phyloP scores from a whole-genome alignment of 2,329 filamentous ascomycete genomes.

The Diaporthe helianthi region DNA sequence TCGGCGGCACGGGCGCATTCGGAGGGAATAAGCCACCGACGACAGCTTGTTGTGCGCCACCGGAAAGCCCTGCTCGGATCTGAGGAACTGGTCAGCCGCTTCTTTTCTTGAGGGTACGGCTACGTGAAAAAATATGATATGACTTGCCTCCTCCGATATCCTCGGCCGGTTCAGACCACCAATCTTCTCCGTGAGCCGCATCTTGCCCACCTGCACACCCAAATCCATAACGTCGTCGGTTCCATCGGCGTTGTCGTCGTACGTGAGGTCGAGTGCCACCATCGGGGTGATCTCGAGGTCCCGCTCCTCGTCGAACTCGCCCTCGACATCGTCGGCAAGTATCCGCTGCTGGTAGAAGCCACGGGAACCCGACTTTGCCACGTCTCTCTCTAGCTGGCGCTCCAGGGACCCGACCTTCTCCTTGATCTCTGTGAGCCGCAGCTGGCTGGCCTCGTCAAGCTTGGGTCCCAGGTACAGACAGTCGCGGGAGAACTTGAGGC shows the following conservation, averaged over 20 bases:
- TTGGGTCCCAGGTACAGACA: slow-evolving; percentile 71
- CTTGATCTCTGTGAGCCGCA: slow-evolving; percentile 77
- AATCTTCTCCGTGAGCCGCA: slow-evolving; percentile 77
- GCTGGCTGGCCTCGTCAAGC: slow-evolving; percentile 73
- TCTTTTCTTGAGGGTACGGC: neutral
- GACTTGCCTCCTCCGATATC: slow-evolving; percentile 71
- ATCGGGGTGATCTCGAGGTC: slow-evolving; percentile 68
- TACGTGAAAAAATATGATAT: neutral
- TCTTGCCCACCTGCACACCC: slow-evolving; percentile 73
- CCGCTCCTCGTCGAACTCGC: slow-evolving; percentile 65
- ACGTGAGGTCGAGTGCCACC: slow-evolving; percentile 70
- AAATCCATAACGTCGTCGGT: slow-evolving; percentile 72
- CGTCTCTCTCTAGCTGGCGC: slow-evolving; percentile 71
- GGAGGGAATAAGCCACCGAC: slow-evolving; percentile 28
- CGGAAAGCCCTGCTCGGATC: slow-evolving; percentile 47
- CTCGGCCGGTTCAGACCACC: slow-evolving; percentile 76
- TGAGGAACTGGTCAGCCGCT: slow-evolving; percentile 33
- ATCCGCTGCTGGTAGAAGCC: slow-evolving; percentile 46
- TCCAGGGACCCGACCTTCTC: slow-evolving; percentile 79
- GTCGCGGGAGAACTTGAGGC: slow-evolving; percentile 59
- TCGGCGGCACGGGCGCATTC: slow-evolving; percentile 35
- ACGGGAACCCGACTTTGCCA: slow-evolving; percentile 55
- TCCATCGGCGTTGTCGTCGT: slow-evolving; percentile 67
- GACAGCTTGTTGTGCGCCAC: slow-evolving; percentile 33
- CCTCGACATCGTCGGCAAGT: slow-evolving; percentile 59